These are phyloP conservation scores for Blepharisma undulans DNA, from an alignment of 169 alveolate genomes.

Conservation along the genomic window DNA sequence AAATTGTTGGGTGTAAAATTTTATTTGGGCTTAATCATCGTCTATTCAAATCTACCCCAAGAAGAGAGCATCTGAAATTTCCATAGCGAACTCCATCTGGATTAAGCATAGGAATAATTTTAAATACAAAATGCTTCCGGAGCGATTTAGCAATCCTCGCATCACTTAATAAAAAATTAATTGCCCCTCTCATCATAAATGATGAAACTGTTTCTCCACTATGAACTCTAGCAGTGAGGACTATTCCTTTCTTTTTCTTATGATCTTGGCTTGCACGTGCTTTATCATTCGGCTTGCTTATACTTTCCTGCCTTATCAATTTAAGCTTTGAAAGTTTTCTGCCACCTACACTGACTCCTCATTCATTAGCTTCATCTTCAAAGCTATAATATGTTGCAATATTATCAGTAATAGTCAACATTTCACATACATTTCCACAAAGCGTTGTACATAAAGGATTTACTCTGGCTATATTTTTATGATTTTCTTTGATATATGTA, in stretches of 20 bases:
- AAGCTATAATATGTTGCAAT: conserved; percentile 1
- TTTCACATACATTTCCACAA: conserved; percentile 85
- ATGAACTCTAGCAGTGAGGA: conserved; percentile 86
- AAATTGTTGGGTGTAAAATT: conserved; percentile 81
- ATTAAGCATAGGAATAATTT: conserved; percentile 90
- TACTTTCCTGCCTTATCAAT: background rate
- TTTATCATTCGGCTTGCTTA: background rate
- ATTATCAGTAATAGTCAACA: conserved; percentile 69
- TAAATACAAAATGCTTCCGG: conserved; percentile 84
- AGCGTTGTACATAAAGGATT: conserved; percentile 79
- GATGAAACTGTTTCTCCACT: conserved; percentile 89
- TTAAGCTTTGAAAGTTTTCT: background rate
- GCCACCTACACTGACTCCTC: conserved; percentile 1
- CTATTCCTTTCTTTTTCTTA: conserved; percentile 49
- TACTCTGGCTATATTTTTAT: conserved; percentile 1
- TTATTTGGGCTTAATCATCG: conserved; percentile 79
- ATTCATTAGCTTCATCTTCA: conserved; percentile 39
- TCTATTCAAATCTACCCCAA: conserved; percentile 88
- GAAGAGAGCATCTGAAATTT: conserved; percentile 84
- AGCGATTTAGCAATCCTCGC: conserved; percentile 54
- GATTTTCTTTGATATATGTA: conserved; percentile 53
- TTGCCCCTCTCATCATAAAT: conserved; percentile 79
- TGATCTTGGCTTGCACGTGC: background rate
- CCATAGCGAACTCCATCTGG: conserved; percentile 92
- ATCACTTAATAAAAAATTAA: conserved; percentile 47